These are phyloP conservation scores for Brassica juncea DNA, from an alignment of 345 rosid genomes.

Conservation along the genomic window DNA sequence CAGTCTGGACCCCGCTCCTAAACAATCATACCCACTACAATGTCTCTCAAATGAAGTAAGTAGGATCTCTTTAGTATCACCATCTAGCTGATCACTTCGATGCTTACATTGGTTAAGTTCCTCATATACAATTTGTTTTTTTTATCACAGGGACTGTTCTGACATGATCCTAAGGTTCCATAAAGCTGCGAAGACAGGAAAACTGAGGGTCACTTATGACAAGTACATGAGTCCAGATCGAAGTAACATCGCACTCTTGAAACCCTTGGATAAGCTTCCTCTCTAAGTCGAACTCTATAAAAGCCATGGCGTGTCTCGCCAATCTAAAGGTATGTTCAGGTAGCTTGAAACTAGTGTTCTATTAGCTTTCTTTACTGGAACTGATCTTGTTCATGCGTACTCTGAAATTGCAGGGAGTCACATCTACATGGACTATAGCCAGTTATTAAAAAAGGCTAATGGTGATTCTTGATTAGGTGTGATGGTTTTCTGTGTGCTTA, in stretches of 20 bases:
- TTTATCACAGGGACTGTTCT: conserved; percentile 67
- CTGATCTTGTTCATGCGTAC: conserved; percentile 18
- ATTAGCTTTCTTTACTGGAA: background rate
- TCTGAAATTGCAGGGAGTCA: conserved; percentile 25
- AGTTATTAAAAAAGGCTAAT: conserved; percentile 10
- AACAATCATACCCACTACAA: conserved; percentile 60
- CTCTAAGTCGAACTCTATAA: conserved; percentile 10
- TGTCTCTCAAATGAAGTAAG: conserved; percentile 67
- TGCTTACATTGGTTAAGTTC: background rate
- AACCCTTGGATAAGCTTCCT: conserved; percentile 54
- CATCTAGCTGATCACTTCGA: conserved; percentile 7
- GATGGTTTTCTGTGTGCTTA: conserved; percentile 21
- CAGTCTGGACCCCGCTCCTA: conserved; percentile 79
- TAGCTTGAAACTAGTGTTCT: conserved; percentile 18
- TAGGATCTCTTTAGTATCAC: conserved; percentile 13
- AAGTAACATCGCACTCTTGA: conserved; percentile 59
- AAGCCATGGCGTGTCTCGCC: conserved; percentile 11
- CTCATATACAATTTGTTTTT: background rate
- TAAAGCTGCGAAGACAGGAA: conserved; percentile 59
- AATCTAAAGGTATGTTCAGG: conserved; percentile 10
- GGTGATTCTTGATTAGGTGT: conserved; percentile 17
- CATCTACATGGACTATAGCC: conserved; percentile 19
- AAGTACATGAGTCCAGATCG: conserved; percentile 59
- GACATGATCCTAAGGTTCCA: conserved; percentile 79
- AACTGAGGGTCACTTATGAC: conserved; percentile 68